Conservation (phyloP, 2,329 filamentous ascomycete species). For the Bipolaris victoriae region DNA sequence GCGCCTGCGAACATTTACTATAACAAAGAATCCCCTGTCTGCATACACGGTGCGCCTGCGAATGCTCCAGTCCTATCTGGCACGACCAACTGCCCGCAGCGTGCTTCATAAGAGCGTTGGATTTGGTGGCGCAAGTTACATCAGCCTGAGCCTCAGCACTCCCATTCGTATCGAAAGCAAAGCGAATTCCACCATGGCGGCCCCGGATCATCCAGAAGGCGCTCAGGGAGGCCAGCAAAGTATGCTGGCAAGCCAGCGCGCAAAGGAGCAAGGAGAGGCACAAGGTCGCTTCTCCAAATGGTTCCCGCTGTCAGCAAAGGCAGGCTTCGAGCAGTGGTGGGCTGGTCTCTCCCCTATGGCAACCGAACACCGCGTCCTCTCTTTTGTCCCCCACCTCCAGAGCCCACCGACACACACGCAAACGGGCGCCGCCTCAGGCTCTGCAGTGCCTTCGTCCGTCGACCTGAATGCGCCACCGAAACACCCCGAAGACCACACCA, state of each 20-base stretch:
- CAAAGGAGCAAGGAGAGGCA: slow-evolving; percentile 46
- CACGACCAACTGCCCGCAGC: slow-evolving; percentile 30
- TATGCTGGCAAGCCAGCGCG: slow-evolving; percentile 57
- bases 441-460: slow-evolving; percentile 49
- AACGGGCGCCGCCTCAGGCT: slow-evolving; percentile 61
- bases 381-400: slow-evolving; percentile 81
- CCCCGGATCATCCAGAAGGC: slow-evolving; percentile 28
- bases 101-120: slow-evolving; percentile 36
- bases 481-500: slow-evolving; percentile 51
- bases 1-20: not conserved
- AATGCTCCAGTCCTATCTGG: slow-evolving; percentile 41
- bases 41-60: slow-evolving; percentile 36
- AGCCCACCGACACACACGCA: slow-evolving; percentile 72
- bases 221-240: slow-evolving; percentile 51
- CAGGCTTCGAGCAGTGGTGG: slow-evolving; percentile 80
- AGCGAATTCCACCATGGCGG: slow-evolving; percentile 39
- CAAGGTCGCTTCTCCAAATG: slow-evolving; percentile 52
- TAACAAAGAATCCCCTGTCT: not conserved
- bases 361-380: slow-evolving; percentile 88
- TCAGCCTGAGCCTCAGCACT: slow-evolving; percentile 37
- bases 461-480: slow-evolving; percentile 48
- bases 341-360: slow-evolving; percentile 77
- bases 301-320: slow-evolving; percentile 91
- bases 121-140: slow-evolving; percentile 42
- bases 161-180: slow-evolving; percentile 37